These are phyloP conservation scores for Xylariaceae sp. DNA, from an alignment of 2,329 filamentous ascomycete genomes.

Conservation along the genomic window DNA sequence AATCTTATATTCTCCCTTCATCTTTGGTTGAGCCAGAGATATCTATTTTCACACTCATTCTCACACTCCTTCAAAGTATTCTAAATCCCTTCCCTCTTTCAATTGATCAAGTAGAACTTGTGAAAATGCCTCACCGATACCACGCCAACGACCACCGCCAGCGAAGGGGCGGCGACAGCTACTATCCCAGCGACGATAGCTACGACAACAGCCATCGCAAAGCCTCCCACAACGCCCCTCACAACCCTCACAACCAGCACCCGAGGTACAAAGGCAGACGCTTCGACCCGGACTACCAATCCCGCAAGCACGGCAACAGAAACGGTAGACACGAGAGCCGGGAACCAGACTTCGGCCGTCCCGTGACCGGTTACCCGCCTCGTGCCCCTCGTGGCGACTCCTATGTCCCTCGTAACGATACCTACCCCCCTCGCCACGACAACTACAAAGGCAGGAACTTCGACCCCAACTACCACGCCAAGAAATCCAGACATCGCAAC, in stretches of 20 bases:
- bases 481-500: neutral
- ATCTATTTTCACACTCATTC: neutral
- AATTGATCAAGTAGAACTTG: no score
- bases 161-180: neutral
- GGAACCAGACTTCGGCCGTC: neutral
- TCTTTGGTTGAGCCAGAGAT: neutral
- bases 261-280: slow-evolving; percentile 7
- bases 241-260: neutral
- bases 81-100: neutral
- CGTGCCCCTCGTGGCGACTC: no score
- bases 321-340: neutral
- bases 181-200: neutral
- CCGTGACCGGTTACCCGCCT: no score
- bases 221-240: neutral
- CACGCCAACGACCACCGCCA: neutral
- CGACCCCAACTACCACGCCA: neutral
- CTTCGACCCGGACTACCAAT: slow-evolving; percentile 9
- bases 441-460: neutral
- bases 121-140: neutral
- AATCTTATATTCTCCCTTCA: neutral
- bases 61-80: neutral
- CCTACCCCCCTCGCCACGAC: neutral
- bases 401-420: no score
- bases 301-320: neutral
- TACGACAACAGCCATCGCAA: neutral